Conservation (phyloP, 1,284 basidiomycete species). For the Entoloma clypeatum region DNA sequence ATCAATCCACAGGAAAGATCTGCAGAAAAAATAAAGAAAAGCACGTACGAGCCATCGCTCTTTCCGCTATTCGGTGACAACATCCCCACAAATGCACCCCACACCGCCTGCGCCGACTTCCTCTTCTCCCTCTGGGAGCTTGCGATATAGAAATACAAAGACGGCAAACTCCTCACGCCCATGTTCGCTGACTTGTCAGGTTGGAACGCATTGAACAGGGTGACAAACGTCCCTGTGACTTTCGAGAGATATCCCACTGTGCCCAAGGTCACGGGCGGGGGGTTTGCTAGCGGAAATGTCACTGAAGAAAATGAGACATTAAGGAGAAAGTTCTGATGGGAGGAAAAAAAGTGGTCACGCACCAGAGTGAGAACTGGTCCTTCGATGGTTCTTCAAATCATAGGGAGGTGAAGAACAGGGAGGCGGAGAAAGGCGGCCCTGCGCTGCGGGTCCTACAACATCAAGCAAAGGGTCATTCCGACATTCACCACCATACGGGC, state of each 20-base stretch:
- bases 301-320: constrained; percentile 38
- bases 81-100: constrained; percentile 55
- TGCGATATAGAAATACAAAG: constrained; percentile 46
- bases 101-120: constrained; percentile 48
- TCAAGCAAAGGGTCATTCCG: too few relatives aligned
- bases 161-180: constrained; percentile 37
- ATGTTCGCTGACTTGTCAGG: constrained; percentile 39
- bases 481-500: constrained; percentile 10
- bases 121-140: constrained; percentile 48
- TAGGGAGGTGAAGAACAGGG: neutral
- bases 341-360: constrained; percentile 26
- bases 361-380: constrained; percentile 63
- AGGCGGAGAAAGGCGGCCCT: constrained; percentile 1
- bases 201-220: constrained; percentile 62
- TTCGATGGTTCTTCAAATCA: constrained; percentile 48
- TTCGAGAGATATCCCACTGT: constrained; percentile 69
- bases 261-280: constrained; percentile 55
- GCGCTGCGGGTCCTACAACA: constrained; percentile 10
- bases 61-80: constrained; percentile 39
- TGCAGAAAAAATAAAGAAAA: constrained; percentile 11
- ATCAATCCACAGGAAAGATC: constrained; percentile 2
- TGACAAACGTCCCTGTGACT: constrained; percentile 60
- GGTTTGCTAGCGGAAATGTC: constrained; percentile 68
- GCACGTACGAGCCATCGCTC: constrained; percentile 33
- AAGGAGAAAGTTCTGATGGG: neutral